Conservation (phyloP, 768 basidiomycete species). For the Lactarius akahatsu region DNA sequence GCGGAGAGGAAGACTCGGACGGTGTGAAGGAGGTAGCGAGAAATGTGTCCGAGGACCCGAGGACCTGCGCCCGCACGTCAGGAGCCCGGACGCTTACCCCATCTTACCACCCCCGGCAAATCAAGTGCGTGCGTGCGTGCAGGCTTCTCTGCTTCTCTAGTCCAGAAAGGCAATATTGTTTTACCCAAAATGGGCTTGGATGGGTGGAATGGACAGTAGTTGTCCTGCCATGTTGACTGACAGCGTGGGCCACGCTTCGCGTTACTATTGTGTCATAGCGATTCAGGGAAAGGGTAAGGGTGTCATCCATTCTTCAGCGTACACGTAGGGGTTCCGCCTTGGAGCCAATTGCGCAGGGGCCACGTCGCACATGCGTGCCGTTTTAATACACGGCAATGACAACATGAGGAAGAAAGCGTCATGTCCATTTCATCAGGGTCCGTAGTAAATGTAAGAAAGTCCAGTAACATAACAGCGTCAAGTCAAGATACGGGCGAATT, state of each 20-base stretch:
- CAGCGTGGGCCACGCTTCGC: neutral
- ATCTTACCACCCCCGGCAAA: neutral
- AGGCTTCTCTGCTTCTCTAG: neutral
- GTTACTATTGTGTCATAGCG: neutral
- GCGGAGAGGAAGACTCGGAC: too few species aligned
- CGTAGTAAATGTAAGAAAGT: neutral
- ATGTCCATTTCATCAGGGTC: slow-evolving; percentile 1
- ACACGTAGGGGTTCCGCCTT: neutral
- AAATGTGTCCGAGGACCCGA: neutral
- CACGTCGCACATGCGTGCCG: neutral
- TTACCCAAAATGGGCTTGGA: neutral
- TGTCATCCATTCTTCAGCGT: neutral
- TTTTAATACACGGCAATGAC: neutral
- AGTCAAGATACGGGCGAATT: neutral
- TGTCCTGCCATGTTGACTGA: neutral
- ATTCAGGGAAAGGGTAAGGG: neutral
- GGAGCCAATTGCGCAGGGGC: neutral
- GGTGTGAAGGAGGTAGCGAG: neutral
- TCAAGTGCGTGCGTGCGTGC: neutral
- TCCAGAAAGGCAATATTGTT: neutral
- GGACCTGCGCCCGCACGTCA: neutral
- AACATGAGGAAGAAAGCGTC: neutral
- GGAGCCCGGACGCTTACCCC: neutral
- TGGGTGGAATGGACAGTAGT: neutral
- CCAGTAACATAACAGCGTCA: neutral